Conservation (phyloP, 202 grass and related monocot species). For the Saccharum hybrid region DNA sequence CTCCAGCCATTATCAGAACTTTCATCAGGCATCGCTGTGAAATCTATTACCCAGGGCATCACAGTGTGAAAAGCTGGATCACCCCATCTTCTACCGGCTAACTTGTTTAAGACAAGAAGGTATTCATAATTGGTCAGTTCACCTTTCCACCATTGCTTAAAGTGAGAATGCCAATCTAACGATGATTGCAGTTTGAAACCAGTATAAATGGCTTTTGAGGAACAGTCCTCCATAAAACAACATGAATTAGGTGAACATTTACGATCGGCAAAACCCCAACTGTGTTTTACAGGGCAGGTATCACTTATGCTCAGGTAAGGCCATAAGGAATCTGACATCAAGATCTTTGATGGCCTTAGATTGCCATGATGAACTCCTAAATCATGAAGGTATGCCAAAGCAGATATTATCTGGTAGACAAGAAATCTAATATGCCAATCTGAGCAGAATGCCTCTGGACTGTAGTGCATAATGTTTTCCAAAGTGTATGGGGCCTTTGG, state of each 20-base stretch:
- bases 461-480: conserved; percentile 85
- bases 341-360: conserved; percentile 72
- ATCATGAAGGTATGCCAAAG: conserved; percentile 73
- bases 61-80: conserved; percentile 91
- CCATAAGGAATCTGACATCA: conserved; percentile 80
- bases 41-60: conserved; percentile 99
- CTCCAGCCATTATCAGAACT: conserved; percentile 88
- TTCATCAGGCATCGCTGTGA: conserved; percentile 77
- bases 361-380: conserved; percentile 82
- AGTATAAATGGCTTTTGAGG: conserved; percentile 58
- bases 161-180: conserved; percentile 68
- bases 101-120: conserved; percentile 90
- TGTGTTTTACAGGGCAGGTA: conserved; percentile 56
- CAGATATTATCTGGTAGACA: conserved; percentile 86
- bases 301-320: conserved; percentile 77
- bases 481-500: conserved; percentile 73
- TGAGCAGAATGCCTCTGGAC: conserved; percentile 68
- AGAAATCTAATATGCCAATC: conserved; percentile 92
- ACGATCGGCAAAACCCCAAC: conserved; percentile 48
- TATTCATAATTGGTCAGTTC: conserved; percentile 96
- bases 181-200: conserved; percentile 60
- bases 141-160: conserved; percentile 81
- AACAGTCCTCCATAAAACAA: conserved; percentile 60
- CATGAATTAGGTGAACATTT: conserved; percentile 43
- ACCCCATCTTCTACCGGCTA: conserved; percentile 94